Evolutionary conservation across 805 yeast genomes (phyloP).

Genomic region (Candida boleticola): DNA sequence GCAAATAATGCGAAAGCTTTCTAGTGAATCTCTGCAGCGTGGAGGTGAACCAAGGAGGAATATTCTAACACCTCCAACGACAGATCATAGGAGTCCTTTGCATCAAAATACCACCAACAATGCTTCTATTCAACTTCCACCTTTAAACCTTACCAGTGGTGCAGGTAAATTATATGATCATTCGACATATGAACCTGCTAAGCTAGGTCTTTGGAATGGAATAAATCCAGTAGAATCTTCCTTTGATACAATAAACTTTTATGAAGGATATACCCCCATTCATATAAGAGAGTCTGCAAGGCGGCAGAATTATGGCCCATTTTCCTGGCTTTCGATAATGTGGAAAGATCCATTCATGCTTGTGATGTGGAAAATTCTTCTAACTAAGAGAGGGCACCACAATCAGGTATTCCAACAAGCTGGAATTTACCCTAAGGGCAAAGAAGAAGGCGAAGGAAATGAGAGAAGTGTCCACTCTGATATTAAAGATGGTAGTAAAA

Average conservation of each 20-base stretch:
- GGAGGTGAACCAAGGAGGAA: background rate
- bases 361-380: conserved; percentile 5
- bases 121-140: conserved; percentile 8
- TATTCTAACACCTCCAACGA: background rate
- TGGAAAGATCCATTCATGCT: conserved; percentile 41
- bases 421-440: background rate
- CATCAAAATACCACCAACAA: conserved; percentile 8
- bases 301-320: conserved; percentile 50
- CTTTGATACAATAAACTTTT: conserved; percentile 40
- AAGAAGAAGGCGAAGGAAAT: background rate
- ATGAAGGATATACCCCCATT: conserved; percentile 43
- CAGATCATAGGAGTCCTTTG: background rate
- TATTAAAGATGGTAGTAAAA: background rate
- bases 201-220: conserved; percentile 11
- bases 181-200: too few relatives aligned
- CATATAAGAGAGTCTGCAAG: conserved; percentile 35
- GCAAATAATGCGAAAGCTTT: too few relatives aligned
- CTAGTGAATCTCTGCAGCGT: too few relatives aligned
- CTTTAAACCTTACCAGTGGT: too few relatives aligned
- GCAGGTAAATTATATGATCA: too few relatives aligned
- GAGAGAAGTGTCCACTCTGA: too few relatives aligned
- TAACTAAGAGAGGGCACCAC: background rate
- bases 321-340: conserved; percentile 47
- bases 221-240: conserved; percentile 20
- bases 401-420: background rate